Conservation (phyloP, 1,284 basidiomycete species). For the Trichosporon sp. region DNA sequence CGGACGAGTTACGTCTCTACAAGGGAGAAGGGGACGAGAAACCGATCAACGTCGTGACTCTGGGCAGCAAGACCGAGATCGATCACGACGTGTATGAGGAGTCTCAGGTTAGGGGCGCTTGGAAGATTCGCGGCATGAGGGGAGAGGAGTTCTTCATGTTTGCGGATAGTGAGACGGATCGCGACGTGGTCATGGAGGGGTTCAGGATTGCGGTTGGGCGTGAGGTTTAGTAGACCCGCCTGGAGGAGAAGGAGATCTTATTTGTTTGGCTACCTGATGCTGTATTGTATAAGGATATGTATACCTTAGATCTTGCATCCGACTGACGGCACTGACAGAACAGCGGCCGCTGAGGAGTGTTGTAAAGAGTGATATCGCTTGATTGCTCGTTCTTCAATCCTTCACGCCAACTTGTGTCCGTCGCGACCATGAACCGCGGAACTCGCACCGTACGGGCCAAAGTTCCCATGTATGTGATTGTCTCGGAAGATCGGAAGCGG, state of each 20-base stretch:
- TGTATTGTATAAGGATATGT: background rate
- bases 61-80: background rate
- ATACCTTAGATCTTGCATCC: background rate
- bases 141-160: constrained; percentile 51
- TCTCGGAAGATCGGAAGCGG: too few species aligned
- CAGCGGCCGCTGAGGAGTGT: too few species aligned
- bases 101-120: constrained; percentile 50
- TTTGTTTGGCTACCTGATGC: background rate
- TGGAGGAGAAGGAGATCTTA: too few species aligned
- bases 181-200: constrained; percentile 46
- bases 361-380: too few species aligned
- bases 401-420: too few species aligned
- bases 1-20: constrained; percentile 43
- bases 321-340: too few species aligned
- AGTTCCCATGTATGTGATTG: too few species aligned
- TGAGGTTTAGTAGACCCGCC: constrained; percentile 1
- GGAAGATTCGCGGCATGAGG: constrained; percentile 40
- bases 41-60: constrained; percentile 18
- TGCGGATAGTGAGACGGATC: constrained; percentile 48
- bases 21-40: constrained; percentile 32
- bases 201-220: constrained; percentile 25
- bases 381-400: too few species aligned
- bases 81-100: constrained; percentile 46
- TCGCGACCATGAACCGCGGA: too few species aligned
- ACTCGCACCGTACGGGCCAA: too few species aligned